Base-by-base conservation (phyloP, 305 asterid genomes). In the Fraxinus sp. region DNA sequence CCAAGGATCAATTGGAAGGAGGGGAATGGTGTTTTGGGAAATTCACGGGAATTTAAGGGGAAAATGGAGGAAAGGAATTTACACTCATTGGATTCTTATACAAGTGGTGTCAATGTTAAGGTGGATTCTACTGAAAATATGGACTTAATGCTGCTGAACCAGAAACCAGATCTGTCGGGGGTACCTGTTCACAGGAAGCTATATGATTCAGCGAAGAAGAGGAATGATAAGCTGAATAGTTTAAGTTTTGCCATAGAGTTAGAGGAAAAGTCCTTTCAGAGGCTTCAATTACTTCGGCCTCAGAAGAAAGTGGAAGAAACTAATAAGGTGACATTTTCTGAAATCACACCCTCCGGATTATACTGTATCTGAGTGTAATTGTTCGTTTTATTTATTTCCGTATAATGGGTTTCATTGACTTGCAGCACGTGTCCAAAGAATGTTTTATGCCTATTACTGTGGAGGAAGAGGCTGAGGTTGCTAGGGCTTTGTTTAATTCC, bases 381-480 rank as follows among this genome's bases (percentile, higher is more conserved):
- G 52, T 26, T 9, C 41, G 4, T 36, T 11, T 22, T 46, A 72
- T 82, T 46, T 70, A 46, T 33, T 14, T 79, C 20, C 30, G 74
- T 57, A 79, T 1, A 37, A 78, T 62, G 32, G 75, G 46, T 84
- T 78, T 74, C 35, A 64, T 86, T 80, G 71, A 74, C 83, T 76
- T 80, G 85, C 86, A 95, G 97, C 90, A 90, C 80, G 79, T 76
- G 86, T 74, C 75, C 36, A 82, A 44, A 32, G 97, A 91, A 86
- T 93, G 94, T 82, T 95, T 94, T 86, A 80, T 77, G 84, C 90
- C 90, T 84, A 93, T 95, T 78, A 85, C 87, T 32, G 62, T 85
- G 64, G 97, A 91, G 84, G 98, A 95, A 59, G 87, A 83, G 80
- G 71, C 32, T 74, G 83, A 83, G 74, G 87, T 94, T 85, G 32